These are phyloP conservation scores for Eucalyptus caleyi DNA, from an alignment of 345 rosid species.

Conservation along the genomic window DNA sequence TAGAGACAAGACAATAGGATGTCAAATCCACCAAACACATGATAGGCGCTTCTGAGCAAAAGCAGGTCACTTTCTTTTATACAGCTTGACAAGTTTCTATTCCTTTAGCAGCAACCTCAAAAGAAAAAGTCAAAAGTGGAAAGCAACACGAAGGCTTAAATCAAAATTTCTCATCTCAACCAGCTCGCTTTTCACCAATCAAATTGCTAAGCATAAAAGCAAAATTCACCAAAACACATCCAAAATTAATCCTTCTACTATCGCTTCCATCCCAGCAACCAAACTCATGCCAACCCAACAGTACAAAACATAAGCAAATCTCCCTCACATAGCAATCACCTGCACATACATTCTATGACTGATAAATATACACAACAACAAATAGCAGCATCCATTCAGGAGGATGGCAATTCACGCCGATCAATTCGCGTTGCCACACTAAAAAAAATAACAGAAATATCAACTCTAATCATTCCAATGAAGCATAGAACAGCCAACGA, in stretches of 20 bases:
- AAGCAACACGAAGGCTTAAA: background rate
- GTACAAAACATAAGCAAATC: background rate
- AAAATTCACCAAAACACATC: background rate
- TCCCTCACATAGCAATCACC: background rate
- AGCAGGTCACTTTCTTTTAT: background rate
- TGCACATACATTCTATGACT: background rate
- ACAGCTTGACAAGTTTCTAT: background rate
- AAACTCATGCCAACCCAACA: background rate
- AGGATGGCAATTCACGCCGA: background rate
- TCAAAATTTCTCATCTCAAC: background rate
- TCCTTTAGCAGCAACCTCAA: background rate
- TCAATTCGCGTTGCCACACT: background rate
- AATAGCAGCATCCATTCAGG: background rate
- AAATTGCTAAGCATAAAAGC: background rate
- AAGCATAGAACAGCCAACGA: background rate
- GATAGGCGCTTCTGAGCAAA: background rate
- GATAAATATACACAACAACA: background rate
- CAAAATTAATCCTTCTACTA: background rate
- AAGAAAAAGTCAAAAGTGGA: background rate
- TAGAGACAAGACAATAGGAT: background rate
- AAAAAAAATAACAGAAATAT: background rate
- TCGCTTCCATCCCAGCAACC: background rate
- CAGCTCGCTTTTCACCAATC: background rate
- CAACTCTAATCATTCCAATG: background rate
- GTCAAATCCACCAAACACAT: background rate